These are phyloP conservation scores for Jatropha curcas DNA, from an alignment of 345 rosid species.

Conservation along the genomic window DNA sequence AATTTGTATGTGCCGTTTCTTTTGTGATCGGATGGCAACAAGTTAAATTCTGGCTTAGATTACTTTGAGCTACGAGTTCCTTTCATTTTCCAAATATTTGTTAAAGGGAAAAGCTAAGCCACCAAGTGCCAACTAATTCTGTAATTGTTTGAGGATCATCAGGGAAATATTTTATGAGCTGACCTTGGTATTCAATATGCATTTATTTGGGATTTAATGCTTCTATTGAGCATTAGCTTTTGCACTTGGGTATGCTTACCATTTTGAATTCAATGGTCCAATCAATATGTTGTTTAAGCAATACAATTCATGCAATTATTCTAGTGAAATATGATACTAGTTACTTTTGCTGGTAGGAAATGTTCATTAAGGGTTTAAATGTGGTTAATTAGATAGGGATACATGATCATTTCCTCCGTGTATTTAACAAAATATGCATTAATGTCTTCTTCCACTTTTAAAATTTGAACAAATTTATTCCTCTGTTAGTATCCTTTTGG, in stretches of 20 bases:
- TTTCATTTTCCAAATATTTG: too few species aligned
- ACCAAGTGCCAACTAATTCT: too few species aligned
- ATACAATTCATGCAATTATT: not conserved
- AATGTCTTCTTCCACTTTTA: not conserved
- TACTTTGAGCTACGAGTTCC: not conserved
- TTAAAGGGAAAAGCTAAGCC: too few species aligned
- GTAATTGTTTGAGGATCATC: too few species aligned
- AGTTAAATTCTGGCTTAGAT: not conserved
- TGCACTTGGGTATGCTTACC: not conserved
- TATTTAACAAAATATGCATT: not conserved
- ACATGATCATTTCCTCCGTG: not conserved
- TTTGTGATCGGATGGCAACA: not conserved
- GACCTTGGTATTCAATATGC: not conserved
- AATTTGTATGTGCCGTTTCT: not conserved
- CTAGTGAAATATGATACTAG: not conserved
- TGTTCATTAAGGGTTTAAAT: not conserved
- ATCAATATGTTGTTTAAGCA: not conserved
- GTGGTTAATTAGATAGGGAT: not conserved
- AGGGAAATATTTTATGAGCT: not conserved
- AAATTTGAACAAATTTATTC: not conserved
- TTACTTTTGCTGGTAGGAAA: not conserved
- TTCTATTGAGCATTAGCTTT: not conserved
- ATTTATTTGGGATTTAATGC: not conserved
- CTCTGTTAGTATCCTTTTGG: not conserved
- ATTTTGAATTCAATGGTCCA: not conserved